A percentile compares a stretch with the other conserved stretches of the same genome.
Conservation (phyloP, 2,329 filamentous ascomycete genomes). For the Niveomyces coronatus region DNA sequence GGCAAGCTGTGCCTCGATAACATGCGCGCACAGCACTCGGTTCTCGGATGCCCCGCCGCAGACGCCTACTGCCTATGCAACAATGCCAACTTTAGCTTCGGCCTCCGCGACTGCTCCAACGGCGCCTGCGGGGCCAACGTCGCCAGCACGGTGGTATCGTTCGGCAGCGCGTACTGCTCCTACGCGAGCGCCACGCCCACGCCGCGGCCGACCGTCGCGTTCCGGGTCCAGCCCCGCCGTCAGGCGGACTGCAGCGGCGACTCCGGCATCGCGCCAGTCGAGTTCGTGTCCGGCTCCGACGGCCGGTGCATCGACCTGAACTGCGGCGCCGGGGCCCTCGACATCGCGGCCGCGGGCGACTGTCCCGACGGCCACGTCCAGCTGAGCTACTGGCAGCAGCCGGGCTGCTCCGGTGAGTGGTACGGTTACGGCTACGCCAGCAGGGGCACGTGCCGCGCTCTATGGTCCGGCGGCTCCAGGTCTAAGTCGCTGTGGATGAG, state of each 20-base stretch:
- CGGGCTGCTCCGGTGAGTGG: neutral
- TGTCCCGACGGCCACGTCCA: slow-evolving; percentile 1
- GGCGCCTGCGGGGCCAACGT: slow-evolving; percentile 6
- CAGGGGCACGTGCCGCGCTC: neutral
- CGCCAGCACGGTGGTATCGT: slow-evolving; percentile 11
- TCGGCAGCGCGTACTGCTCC: slow-evolving; percentile 6
- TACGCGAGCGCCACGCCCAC: slow-evolving; percentile 4
- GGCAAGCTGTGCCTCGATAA: neutral
- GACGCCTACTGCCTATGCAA: slow-evolving; percentile 11
- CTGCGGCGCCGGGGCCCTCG: neutral
- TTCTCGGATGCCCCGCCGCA: slow-evolving; percentile 6
- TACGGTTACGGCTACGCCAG: slow-evolving; percentile 1
- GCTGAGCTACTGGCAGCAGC: neutral
- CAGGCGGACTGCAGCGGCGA: neutral
- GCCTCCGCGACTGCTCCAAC: slow-evolving; percentile 12
- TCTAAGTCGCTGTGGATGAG: neutral
- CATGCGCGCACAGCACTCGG: slow-evolving; percentile 6
- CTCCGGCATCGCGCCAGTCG: neutral
- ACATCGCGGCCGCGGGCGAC: neutral
- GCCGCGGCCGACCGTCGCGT: neutral
- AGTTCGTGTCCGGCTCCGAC: neutral
- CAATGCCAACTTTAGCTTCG: slow-evolving; percentile 12
- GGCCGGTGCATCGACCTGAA: neutral
- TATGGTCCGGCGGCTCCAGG: neutral
- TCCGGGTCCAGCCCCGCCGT: neutral